Percentiles rank a stretch among this genome's conserved stretches.
phyloP scores from a whole-genome alignment of 2,329 filamentous ascomycete species.

The Chaetothyriales sp. region DNA sequence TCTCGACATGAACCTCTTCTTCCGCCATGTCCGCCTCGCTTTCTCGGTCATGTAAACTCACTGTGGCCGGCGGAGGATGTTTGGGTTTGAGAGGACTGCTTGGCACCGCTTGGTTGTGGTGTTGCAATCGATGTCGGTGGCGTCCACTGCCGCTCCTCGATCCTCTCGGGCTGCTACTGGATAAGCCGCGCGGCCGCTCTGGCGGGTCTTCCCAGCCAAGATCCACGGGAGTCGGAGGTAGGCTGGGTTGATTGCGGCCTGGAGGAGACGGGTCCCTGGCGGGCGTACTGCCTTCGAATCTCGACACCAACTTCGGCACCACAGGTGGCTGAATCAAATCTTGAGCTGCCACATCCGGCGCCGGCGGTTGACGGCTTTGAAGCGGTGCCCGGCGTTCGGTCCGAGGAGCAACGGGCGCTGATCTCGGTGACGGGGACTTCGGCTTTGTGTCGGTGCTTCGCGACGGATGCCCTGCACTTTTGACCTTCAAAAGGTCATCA shows the following conservation, averaged over 20 bases:
- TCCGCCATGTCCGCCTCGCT: conserved; percentile 1
- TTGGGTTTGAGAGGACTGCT: conserved; percentile 19
- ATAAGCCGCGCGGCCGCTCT: conserved; percentile 15
- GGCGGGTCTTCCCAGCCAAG: conserved; percentile 11
- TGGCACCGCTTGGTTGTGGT: conserved; percentile 3
- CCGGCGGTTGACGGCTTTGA: background rate
- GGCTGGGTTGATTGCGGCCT: conserved; percentile 11
- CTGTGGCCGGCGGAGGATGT: background rate
- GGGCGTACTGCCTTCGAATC: conserved; percentile 1
- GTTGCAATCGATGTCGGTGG: conserved; percentile 4
- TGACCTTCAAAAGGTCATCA: conserved; percentile 8
- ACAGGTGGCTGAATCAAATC: conserved; percentile 4
- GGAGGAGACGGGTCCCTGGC: background rate
- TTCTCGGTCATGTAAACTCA: conserved; percentile 1
- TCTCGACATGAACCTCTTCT: conserved; percentile 7
- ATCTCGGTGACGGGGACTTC: background rate
- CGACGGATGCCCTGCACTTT: background rate
- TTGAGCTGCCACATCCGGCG: background rate
- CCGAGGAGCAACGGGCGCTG: background rate
- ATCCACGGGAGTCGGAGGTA: conserved; percentile 18
- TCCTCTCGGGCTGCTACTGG: conserved; percentile 14
- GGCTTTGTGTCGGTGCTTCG: background rate
- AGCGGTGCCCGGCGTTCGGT: conserved; percentile 1
- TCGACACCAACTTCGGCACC: conserved; percentile 11
- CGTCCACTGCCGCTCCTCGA: conserved; percentile 12